Conservation (phyloP, 495 filamentous ascomycete species). For the Annulohypoxylon maeteangense region DNA sequence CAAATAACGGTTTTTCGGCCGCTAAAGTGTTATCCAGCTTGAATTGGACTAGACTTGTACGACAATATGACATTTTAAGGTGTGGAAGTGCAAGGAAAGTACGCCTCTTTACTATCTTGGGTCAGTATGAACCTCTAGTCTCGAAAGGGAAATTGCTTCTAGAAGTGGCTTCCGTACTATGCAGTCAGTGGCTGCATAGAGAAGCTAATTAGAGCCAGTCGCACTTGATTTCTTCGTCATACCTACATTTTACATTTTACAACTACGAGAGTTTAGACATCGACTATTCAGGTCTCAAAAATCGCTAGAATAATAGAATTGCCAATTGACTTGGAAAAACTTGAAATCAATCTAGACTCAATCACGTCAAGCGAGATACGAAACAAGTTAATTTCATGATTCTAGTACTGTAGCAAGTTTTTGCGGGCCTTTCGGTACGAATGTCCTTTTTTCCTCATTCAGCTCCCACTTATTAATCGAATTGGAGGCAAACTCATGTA, state of each 20-base stretch:
- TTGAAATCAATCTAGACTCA: neutral
- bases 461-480: neutral
- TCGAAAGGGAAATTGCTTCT: slow-evolving; percentile 17
- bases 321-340: neutral
- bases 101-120: neutral
- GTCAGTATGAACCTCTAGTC: neutral
- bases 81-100: slow-evolving; percentile 1
- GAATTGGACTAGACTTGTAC: slow-evolving; percentile 30
- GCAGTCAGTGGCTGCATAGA: neutral
- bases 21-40: slow-evolving; percentile 26
- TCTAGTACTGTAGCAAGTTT: slow-evolving; percentile 2
- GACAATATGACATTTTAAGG: slow-evolving; percentile 38
- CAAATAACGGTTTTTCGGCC: slow-evolving; percentile 30
- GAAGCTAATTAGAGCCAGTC: neutral
- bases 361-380: slow-evolving; percentile 17
- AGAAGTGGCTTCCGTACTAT: slow-evolving; percentile 11
- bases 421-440: neutral
- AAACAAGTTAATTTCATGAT: slow-evolving; percentile 18
- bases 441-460: neutral
- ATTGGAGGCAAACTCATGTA: slow-evolving; percentile 1
- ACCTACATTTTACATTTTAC: neutral
- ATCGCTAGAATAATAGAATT: slow-evolving; percentile 3
- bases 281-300: neutral
- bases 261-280: neutral
- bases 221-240: neutral